Evolutionary conservation across 2,329 filamentous ascomycete genomes (phyloP).

Genomic region (Aspergillus eucalypticola): DNA sequence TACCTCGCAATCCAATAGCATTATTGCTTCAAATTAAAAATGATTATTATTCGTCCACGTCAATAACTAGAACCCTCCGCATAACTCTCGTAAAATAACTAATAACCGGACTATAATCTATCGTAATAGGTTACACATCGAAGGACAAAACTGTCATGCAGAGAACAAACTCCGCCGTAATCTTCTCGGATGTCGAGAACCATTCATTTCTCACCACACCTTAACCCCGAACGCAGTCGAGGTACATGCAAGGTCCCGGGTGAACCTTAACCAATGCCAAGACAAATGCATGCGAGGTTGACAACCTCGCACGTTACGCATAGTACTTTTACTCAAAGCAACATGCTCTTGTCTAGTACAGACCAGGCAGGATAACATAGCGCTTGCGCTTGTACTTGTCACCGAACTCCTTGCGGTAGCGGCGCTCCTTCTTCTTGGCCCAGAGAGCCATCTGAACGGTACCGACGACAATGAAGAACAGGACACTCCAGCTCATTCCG

Average conservation of each 20-base stretch:
- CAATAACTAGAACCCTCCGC: neutral
- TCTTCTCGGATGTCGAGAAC: neutral
- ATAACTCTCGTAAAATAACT: neutral
- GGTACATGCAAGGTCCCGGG: neutral
- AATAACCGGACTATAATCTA: neutral
- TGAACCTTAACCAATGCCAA: neutral
- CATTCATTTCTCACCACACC: neutral
- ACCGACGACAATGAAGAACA: conserved; percentile 73
- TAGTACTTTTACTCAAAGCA: neutral
- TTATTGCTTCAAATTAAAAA: too few relatives aligned
- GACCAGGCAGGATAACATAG: conserved; percentile 75
- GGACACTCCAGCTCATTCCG: conserved; percentile 71
- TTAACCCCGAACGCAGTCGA: neutral
- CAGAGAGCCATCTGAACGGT: conserved; percentile 79
- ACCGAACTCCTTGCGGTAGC: conserved; percentile 87
- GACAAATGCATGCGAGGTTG: neutral
- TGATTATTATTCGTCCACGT: neutral
- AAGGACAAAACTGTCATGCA: conserved; percentile 7
- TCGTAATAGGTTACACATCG: neutral
- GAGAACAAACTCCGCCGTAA: neutral
- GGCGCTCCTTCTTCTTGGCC: conserved; percentile 88
- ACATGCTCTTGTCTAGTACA: conserved; percentile 56
- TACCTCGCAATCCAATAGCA: too few relatives aligned
- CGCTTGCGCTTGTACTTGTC: conserved; percentile 96
- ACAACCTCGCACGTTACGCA: neutral